phyloP scores from a whole-genome alignment of 371 early-diverging fungal species.

The Enteropsectra breve region DNA sequence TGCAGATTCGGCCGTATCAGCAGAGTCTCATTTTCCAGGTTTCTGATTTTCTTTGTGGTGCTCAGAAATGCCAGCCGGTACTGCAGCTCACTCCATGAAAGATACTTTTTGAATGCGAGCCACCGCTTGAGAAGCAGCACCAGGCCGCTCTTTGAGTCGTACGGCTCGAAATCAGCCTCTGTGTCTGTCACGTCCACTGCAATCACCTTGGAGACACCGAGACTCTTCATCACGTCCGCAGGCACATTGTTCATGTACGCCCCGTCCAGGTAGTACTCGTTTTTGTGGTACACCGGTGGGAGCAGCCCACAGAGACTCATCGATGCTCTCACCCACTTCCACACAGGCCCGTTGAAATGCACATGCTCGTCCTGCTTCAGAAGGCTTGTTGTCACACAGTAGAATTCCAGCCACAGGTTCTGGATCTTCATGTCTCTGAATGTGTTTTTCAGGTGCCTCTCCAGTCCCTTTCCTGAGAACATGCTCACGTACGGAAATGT shows the following conservation, averaged over 20 bases:
- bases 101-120: conserved; percentile 73
- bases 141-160: conserved; percentile 84
- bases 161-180: conserved; percentile 70
- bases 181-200: conserved; percentile 91
- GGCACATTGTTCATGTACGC: conserved; percentile 97
- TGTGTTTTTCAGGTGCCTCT: conserved; percentile 81
- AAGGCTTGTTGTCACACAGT: conserved; percentile 88
- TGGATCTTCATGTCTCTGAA: conserved; percentile 82
- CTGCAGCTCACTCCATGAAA: conserved; percentile 89
- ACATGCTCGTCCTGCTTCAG: conserved; percentile 80
- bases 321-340: conserved; percentile 90
- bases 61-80: conserved; percentile 86
- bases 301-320: conserved; percentile 83
- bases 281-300: conserved; percentile 79
- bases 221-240: conserved; percentile 74
- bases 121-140: conserved; percentile 71
- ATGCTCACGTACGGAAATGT: conserved; percentile 71
- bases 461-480: conserved; percentile 72
- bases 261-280: conserved; percentile 89
- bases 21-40: conserved; percentile 72
- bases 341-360: conserved; percentile 77
- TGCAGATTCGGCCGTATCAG: conserved; percentile 78
- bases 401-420: conserved; percentile 92
- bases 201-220: conserved; percentile 80
- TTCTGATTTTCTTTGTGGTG: conserved; percentile 64